Percentiles rank a stretch among this genome's conserved stretches.
phyloP scores from a whole-genome alignment of 768 basidiomycete genomes.

The Suillus americanus region DNA sequence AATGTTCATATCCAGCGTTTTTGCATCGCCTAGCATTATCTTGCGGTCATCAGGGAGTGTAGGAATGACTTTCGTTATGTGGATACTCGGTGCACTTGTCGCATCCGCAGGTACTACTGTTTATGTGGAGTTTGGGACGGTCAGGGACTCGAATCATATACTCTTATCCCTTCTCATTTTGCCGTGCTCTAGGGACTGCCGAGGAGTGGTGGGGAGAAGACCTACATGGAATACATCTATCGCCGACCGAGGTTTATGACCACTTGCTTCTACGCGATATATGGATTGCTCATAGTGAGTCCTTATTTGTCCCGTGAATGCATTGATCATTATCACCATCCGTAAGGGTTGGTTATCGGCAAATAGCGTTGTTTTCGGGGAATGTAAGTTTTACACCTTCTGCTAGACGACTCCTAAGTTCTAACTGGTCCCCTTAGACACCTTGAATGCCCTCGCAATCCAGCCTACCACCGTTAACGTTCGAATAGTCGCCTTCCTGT shows the following conservation, averaged over 20 bases:
- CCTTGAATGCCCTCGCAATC: slow-evolving; percentile 52
- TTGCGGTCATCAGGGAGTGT: slow-evolving; percentile 68
- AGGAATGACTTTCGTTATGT: slow-evolving; percentile 66
- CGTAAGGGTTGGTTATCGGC: slow-evolving; percentile 57
- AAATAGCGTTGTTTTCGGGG: slow-evolving; percentile 65
- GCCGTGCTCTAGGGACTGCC: slow-evolving; percentile 54
- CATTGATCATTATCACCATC: neutral
- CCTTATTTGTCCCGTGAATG: neutral
- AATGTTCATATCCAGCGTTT: slow-evolving; percentile 47
- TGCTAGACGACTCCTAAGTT: neutral
- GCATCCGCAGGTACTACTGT: slow-evolving; percentile 68
- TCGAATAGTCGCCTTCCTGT: slow-evolving; percentile 53
- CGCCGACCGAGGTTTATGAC: slow-evolving; percentile 58
- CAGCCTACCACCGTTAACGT: slow-evolving; percentile 45
- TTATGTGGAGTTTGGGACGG: slow-evolving; percentile 75
- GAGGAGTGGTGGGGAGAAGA: slow-evolving; percentile 73
- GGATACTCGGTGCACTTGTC: slow-evolving; percentile 65
- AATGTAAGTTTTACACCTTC: slow-evolving; percentile 48
- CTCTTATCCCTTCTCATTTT: neutral
- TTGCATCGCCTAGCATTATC: slow-evolving; percentile 68
- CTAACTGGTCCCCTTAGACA: slow-evolving; percentile 43
- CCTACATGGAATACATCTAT: slow-evolving; percentile 73
- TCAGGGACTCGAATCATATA: slow-evolving; percentile 26
- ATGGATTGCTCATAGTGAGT: slow-evolving; percentile 57
- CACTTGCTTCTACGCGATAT: slow-evolving; percentile 58